phyloP scores from a whole-genome alignment of 345 rosid species.

The Erodium maritimum region DNA sequence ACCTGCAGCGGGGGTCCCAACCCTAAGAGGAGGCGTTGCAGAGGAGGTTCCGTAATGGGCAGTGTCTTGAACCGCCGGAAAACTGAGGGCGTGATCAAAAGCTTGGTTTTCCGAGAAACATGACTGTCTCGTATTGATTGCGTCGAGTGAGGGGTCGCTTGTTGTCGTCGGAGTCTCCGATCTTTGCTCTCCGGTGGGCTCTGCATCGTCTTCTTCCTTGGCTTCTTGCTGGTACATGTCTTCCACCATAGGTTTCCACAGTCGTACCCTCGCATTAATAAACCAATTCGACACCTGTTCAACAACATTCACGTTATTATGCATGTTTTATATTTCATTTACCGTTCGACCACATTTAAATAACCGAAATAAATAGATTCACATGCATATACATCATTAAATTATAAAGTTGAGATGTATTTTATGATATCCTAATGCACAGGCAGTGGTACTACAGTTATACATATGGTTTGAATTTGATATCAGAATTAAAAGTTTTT shows the following conservation, averaged over 20 bases:
- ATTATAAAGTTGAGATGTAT: too few species aligned
- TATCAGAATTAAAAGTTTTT: too few species aligned
- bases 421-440: too few species aligned
- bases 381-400: too few species aligned
- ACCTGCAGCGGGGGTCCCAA: conserved; percentile 60
- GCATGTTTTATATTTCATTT: too few species aligned
- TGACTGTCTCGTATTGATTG: conserved; percentile 38
- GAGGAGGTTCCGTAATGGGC: conserved; percentile 36
- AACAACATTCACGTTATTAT: not conserved
- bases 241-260: conserved; percentile 99
- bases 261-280: too few species aligned
- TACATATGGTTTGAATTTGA: too few species aligned
- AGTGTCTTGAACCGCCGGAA: conserved; percentile 20
- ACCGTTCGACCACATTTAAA: too few species aligned
- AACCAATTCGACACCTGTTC: conserved; percentile 89
- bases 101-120: conserved; percentile 43
- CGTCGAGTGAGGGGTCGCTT: conserved; percentile 53
- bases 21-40: conserved; percentile 56
- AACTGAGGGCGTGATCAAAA: conserved; percentile 10
- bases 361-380: too few species aligned
- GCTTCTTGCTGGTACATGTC: conserved; percentile 93
- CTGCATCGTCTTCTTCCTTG: conserved; percentile 46
- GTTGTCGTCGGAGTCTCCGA: too few species aligned
- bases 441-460: too few species aligned
- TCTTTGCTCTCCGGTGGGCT: not conserved